Base-by-base conservation (phyloP, 1,284 basidiomycete species). In the Neonothopanus nambi region DNA sequence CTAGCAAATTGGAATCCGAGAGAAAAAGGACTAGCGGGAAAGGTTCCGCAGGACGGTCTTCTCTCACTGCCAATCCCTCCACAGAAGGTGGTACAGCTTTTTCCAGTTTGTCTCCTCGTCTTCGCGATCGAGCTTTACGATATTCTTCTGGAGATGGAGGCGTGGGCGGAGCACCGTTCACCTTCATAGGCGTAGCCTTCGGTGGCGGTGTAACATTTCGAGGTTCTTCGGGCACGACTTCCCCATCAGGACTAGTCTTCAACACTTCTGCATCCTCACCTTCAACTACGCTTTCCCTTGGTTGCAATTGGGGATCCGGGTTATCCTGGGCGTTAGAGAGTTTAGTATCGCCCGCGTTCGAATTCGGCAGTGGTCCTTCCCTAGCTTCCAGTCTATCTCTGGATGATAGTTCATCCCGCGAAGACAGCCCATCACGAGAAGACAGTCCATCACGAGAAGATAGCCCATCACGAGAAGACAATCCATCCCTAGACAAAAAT, bases 21-120 rank as follows among this genome's bases (percentile, higher is more conserved):
- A 90, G 62, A 63, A 87, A 84, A 6, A 66, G 57, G 13, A 73
- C 66, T 38, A 91, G 67, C 0, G 70, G 74, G 18, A 65, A 72
- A 11, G 78, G 78, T 26, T 64, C 64, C 23, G 57, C 41, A 51
- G 61, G 60, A 26, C 60, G 60, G 56, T 69, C 66, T 40, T 61
- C 65, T 53, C 61, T 66, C 23, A 66, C 66, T 8, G 66, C 8
- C 30, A 33, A 33, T 21, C 39, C n/a, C 38, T 48, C 28, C 36
- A 35, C 45, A 20, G 40, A 49, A 15, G 2, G 7, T 30, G 36
- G 53, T 21, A 71, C 65, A 0, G 60, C 63, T 54, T 74, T 77
- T 59, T 73, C 75, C 11, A 81, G 61, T 38, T 65, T 67, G 36
- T 70, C 67, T 17, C 73, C 76, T 1, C 77, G 67, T 40, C 76